Percentiles rank a stretch among this genome's conserved stretches.
These are phyloP conservation scores for Phialemonium atrogriseum DNA, from an alignment of 2,329 filamentous ascomycete genomes.

Conservation along the genomic window DNA sequence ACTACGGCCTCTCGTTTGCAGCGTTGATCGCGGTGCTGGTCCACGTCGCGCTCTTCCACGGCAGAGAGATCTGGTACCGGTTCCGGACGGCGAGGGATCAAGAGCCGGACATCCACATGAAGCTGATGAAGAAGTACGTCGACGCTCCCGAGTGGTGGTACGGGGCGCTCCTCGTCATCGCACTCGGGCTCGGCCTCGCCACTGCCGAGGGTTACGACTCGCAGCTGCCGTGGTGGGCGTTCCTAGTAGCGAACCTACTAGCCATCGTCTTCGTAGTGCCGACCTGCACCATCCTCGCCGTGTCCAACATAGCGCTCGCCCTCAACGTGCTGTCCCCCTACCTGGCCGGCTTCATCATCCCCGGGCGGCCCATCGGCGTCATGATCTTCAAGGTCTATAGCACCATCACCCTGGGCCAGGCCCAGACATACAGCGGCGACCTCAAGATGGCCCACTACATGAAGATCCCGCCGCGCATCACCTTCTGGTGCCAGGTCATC, in stretches of 20 bases:
- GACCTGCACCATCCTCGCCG: conserved; percentile 33
- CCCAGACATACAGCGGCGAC: conserved; percentile 36
- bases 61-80: conserved; percentile 34
- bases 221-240: conserved; percentile 25
- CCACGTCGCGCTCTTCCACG: conserved; percentile 28
- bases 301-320: conserved; percentile 30
- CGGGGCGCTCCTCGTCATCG: conserved; percentile 10
- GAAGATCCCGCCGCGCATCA: conserved; percentile 48
- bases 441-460: conserved; percentile 20
- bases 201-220: conserved; percentile 20
- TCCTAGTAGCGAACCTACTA: no score
- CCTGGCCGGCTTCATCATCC: conserved; percentile 32
- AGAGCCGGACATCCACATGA: conserved; percentile 36
- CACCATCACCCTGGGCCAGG: conserved; percentile 34
- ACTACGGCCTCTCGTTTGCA: conserved; percentile 45
- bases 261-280: conserved; percentile 34
- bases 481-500: conserved; percentile 50
- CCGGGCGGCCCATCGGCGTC: conserved; percentile 36
- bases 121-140: conserved; percentile 34
- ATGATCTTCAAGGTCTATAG: conserved; percentile 35
- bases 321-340: conserved; percentile 40
- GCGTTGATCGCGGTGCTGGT: conserved; percentile 36
- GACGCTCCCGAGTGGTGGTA: conserved; percentile 37
- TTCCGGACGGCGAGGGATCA: conserved; percentile 36
- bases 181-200: conserved; percentile 20